A percentile compares a stretch with the other conserved stretches of the same genome.
phyloP scores from a whole-genome alignment of 202 grass and related monocot species.

The Zoysia matrella region DNA sequence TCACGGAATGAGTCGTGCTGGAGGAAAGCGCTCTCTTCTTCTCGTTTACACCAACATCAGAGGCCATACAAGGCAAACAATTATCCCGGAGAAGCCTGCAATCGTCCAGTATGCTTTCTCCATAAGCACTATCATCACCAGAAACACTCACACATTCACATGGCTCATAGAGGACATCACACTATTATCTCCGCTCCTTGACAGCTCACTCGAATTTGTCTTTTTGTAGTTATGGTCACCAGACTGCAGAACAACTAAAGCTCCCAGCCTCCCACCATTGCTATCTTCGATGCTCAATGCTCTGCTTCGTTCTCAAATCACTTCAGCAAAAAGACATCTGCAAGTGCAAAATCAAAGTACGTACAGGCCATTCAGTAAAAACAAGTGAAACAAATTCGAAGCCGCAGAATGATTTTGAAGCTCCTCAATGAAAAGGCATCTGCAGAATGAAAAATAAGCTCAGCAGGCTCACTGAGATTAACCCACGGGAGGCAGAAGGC shows the following conservation, averaged over 20 bases:
- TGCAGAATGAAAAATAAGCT: too few species aligned
- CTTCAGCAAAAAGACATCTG: slow-evolving; percentile 78
- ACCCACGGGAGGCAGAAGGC: too few species aligned
- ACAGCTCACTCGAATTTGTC: background rate
- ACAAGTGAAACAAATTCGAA: too few species aligned
- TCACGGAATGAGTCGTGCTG: slow-evolving; percentile 74
- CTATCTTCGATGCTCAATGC: slow-evolving; percentile 47
- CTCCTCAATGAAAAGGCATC: too few species aligned
- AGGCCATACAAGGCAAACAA: too few species aligned
- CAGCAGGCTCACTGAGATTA: too few species aligned
- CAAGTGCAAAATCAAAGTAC: slow-evolving; percentile 6
- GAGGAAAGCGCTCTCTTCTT: slow-evolving; percentile 32
- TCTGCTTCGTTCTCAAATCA: slow-evolving; percentile 58
- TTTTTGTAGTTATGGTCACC: too few species aligned
- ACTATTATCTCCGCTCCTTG: background rate
- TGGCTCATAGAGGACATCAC: slow-evolving; percentile 58
- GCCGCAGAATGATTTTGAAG: too few species aligned
- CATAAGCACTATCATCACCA: slow-evolving; percentile 39
- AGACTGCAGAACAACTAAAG: too few species aligned
- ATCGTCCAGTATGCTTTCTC: slow-evolving; percentile 68
- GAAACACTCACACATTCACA: slow-evolving; percentile 55
- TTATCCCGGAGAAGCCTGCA: slow-evolving; percentile 68
- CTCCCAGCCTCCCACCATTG: slow-evolving; percentile 30
- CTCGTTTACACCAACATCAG: too few species aligned
- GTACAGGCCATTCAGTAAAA: slow-evolving; percentile 37